Evolutionary conservation across 2,329 filamentous ascomycete genomes (phyloP).

Genomic region (Triangularia setosa): DNA sequence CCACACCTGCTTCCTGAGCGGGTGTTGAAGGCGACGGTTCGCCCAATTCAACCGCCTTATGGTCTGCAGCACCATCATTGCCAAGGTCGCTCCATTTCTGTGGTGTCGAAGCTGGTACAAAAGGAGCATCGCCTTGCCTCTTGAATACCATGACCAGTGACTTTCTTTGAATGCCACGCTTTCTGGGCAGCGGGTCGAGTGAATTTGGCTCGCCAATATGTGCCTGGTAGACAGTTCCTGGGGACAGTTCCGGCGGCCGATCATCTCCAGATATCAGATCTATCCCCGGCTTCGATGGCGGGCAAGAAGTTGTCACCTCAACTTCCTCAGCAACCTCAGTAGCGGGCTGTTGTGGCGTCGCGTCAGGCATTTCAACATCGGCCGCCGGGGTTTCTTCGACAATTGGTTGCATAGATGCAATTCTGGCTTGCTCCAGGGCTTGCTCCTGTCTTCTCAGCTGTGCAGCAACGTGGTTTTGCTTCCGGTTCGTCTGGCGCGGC

Average conservation of each 20-base stretch:
- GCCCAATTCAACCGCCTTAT: slow-evolving; percentile 9
- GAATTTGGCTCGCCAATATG: slow-evolving; percentile 30
- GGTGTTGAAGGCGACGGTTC: neutral
- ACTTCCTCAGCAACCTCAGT: neutral
- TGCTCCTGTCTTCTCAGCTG: slow-evolving; percentile 3
- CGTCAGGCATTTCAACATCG: neutral
- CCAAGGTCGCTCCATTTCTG: slow-evolving; percentile 21
- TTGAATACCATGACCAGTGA: slow-evolving; percentile 31
- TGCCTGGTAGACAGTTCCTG: slow-evolving; percentile 16
- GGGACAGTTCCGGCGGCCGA: neutral
- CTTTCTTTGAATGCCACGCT: slow-evolving; percentile 31
- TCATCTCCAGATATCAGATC: neutral
- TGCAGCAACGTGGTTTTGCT: slow-evolving; percentile 13
- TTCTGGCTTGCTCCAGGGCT: neutral
- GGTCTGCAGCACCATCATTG: slow-evolving; percentile 19
- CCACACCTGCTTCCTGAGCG: neutral
- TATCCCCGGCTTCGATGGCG: slow-evolving; percentile 3
- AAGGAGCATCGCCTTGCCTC: slow-evolving; percentile 10
- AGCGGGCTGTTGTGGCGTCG: neutral
- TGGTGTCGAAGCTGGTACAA: slow-evolving; percentile 5
- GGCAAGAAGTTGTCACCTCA: neutral
- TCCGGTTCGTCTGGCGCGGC: slow-evolving; percentile 13
- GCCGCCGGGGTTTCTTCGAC: neutral
- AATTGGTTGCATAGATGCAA: neutral
- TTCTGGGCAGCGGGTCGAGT: slow-evolving; percentile 25